Percentiles rank a stretch among this genome's conserved stretches.
These are phyloP conservation scores for Cardamine resedifolia DNA, from an alignment of 345 rosid genomes.

Conservation along the genomic window DNA sequence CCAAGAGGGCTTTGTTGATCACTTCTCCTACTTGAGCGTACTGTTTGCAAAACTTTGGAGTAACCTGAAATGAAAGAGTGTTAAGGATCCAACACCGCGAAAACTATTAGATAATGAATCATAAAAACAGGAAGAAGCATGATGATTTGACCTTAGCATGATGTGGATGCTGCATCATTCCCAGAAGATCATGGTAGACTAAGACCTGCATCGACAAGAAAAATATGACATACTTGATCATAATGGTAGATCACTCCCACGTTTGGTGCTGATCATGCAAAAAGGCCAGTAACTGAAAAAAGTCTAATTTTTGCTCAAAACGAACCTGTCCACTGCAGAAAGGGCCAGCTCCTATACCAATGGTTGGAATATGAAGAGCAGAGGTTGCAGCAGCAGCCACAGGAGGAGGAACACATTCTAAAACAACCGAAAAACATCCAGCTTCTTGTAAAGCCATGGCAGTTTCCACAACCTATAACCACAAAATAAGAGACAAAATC, in stretches of 20 bases:
- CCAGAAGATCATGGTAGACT: constrained; percentile 90
- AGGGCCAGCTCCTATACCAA: constrained; percentile 97
- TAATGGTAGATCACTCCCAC: constrained; percentile 4
- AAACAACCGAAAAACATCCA: constrained; percentile 88
- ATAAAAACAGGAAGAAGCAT: constrained; percentile 6
- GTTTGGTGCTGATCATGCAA: constrained; percentile 1
- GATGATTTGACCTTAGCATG: constrained; percentile 76
- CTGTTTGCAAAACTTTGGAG: constrained; percentile 91
- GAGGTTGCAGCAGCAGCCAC: constrained; percentile 94
- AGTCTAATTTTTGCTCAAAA: neutral
- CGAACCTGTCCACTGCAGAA: constrained; percentile 93
- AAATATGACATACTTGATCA: neutral
- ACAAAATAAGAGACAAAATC: constrained; percentile 2
- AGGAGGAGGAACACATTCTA: constrained; percentile 86
- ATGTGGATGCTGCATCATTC: constrained; percentile 96
- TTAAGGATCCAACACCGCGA: neutral
- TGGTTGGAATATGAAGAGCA: constrained; percentile 84
- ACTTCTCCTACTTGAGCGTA: constrained; percentile 69
- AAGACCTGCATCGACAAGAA: constrained; percentile 55
- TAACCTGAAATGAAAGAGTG: constrained; percentile 50
- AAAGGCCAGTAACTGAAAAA: neutral
- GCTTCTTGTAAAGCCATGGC: constrained; percentile 90
- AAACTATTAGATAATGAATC: neutral
- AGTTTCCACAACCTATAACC: constrained; percentile 86
- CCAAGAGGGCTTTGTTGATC: constrained; percentile 68